Evolutionary conservation across 208 protist genomes (phyloP).

Genomic region (Leishmania amazonensis): DNA sequence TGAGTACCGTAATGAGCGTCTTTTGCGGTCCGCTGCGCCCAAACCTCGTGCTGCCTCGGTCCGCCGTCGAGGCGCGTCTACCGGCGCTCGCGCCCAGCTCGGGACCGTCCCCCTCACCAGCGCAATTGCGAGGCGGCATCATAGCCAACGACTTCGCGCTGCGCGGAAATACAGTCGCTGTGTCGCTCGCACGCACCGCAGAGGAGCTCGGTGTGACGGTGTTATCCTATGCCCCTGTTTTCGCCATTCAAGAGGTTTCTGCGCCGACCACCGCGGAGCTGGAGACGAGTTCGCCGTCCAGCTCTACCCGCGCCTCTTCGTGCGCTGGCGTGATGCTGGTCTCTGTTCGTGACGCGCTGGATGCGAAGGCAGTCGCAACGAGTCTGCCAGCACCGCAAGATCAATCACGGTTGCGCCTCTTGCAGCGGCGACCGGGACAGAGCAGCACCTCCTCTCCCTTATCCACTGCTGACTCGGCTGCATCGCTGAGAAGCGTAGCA

Average conservation of each 20-base stretch:
- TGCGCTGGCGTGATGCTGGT: slow-evolving; percentile 7
- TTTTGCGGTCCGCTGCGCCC: slow-evolving; percentile 52
- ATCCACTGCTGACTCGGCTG: background rate
- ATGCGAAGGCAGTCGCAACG: background rate
- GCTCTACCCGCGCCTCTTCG: background rate
- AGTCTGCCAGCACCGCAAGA: background rate
- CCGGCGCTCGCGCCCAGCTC: slow-evolving; percentile 19
- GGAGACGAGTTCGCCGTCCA: background rate
- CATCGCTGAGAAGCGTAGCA: no score
- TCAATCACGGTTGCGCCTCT: background rate
- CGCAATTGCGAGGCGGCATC: slow-evolving; percentile 38
- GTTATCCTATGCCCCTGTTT: slow-evolving; percentile 61
- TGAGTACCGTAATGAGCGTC: slow-evolving; percentile 52
- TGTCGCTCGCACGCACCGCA: slow-evolving; percentile 68
- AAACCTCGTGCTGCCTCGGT: slow-evolving; percentile 22
- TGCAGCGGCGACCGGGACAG: slow-evolving; percentile 1
- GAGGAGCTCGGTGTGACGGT: slow-evolving; percentile 69
- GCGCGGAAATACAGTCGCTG: slow-evolving; percentile 37
- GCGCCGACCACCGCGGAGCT: background rate
- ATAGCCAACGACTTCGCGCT: slow-evolving; percentile 50
- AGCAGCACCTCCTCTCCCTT: background rate
- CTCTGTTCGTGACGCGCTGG: slow-evolving; percentile 25
- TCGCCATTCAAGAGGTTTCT: slow-evolving; percentile 23
- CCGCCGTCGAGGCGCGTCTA: slow-evolving; percentile 25
- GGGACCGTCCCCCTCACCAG: background rate